Base-by-base conservation (phyloP, 805 yeast genomes). In the Candida michaelii region DNA sequence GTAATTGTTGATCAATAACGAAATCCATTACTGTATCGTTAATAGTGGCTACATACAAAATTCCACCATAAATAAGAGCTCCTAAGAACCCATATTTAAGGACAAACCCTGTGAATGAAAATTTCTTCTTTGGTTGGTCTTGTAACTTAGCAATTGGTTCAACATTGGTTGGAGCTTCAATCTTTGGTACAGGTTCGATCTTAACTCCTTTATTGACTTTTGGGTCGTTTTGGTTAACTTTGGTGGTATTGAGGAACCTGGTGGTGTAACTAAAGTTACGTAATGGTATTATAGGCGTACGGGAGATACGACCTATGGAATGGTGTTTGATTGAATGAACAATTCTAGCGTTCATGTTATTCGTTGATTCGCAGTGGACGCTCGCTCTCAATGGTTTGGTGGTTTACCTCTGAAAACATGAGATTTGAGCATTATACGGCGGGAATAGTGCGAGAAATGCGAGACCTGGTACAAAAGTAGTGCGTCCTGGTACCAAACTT, bases 21-120 rank as follows among this genome's bases (percentile, higher is more conserved):
- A 68, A 68, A 51, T 69, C 74, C 69, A 69, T 60, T 12, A 69
- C 73, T 40, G 56, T 59, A 38, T 70, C 74, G 49, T 62, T 69
- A 51, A 68, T 70, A 43, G 74, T 68, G 39, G 74, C 74, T 30
- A 49, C 64, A 43, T 50, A 70, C 46, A 69, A 54, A 11, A 71
- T 60, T 16, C 67, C 66, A 2, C 74, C 76, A 44, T 69, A 69
- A 5, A 51, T 54, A 13, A 61, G 55, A 7, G 66, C 46, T 6
- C 62, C 58, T 18, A 56, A 40, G 8, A 63, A 43, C 10, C 60
- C 48, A 11, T 66, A 51, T 38, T 58, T 62, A 50, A 68, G 51
- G 35, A 69, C 44, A 32, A 66, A 58, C 3, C 62, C 57, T 21
- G 58, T 42, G 25, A 67, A 47, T 6, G 72, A 60, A 42, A 58